Base-by-base conservation (phyloP, 139 green algal species). In the Asterochloris sp. region DNA sequence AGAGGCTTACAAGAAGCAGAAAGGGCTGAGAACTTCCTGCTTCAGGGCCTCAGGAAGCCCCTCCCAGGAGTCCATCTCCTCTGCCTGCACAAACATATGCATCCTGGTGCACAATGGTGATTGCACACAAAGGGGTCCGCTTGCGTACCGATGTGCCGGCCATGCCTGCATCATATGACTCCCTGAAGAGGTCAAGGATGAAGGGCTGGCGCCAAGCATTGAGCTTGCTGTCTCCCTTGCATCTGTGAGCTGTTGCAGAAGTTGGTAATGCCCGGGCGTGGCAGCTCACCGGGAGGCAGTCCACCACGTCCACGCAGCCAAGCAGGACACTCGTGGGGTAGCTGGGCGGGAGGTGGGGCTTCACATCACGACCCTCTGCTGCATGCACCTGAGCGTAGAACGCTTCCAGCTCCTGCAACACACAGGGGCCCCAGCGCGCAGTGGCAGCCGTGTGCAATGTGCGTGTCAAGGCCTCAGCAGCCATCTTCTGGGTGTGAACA, bases 291-390 rank as follows among this genome's bases (percentile, higher is more conserved):
- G 74, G 54, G 16, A 84, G 73, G 62, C 84, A 86, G 80, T 87
- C 89, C 23, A 90, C 86, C 23, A 92, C 80, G 24, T 90, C 82
- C n/a, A 92, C 84, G 69, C 87, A 89, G 66, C 89, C 89, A n/a
- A 92, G 63, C n/a, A 92, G 78, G 21, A 88, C 86, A 60, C 87
- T 81, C 0, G 81, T 86, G 11, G 89, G 89, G 74, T 91, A 91
- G 17, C 38, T 69, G 13, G 75, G 60, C 9, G 88, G 88, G 76
- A 91, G 86, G 19, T 29, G 16, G 8, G 84, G 76, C 11, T 38
- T 68, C 6, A 66, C 23, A 23, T 78, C 76, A 62, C 69, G 19
- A 0, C 81, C 85, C 6, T 89, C 85, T 62, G 81, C n/a, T 10
- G 62, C 66, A 76, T 89, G 86, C 26, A 91, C 71, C 62, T 75